These are phyloP conservation scores for Wickerhamomyces queroliae DNA, from an alignment of 805 yeast genomes.

Conservation along the genomic window DNA sequence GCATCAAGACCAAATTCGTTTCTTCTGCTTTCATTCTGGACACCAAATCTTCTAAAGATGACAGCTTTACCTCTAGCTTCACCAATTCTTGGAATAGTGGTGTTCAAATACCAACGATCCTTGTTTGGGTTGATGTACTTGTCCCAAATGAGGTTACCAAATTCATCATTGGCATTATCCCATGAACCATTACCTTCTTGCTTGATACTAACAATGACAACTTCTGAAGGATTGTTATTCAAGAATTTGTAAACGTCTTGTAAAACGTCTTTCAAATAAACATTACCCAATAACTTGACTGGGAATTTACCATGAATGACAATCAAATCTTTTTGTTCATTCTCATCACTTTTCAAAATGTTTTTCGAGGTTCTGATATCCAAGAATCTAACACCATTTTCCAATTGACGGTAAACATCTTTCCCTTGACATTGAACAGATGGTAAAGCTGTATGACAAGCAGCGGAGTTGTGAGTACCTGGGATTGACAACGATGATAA, in stretches of 20 bases:
- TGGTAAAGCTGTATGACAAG: conserved; percentile 64
- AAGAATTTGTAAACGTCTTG: conserved; percentile 56
- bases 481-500: conserved; percentile 59
- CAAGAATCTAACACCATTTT: conserved; percentile 69
- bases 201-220: conserved; percentile 62
- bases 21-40: conserved; percentile 36
- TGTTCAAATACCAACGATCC: conserved; percentile 55
- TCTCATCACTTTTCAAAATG: conserved; percentile 43
- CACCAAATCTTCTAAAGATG: conserved; percentile 69
- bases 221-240: conserved; percentile 45
- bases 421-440: conserved; percentile 73
- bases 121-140: conserved; percentile 42
- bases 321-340: conserved; percentile 44
- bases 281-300: conserved; percentile 53
- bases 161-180: conserved; percentile 60
- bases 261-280: conserved; percentile 44
- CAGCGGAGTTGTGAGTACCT: conserved; percentile 85
- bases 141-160: conserved; percentile 56
- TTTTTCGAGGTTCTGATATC: conserved; percentile 62
- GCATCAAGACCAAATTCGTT: conserved; percentile 63
- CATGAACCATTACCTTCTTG: conserved; percentile 69
- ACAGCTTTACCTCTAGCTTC: conserved; percentile 64
- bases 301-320: conserved; percentile 77
- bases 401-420: conserved; percentile 53
- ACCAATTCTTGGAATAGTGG: conserved; percentile 50